Conservation (phyloP, 768 basidiomycete genomes). For the Clitopilus hobsonii region DNA sequence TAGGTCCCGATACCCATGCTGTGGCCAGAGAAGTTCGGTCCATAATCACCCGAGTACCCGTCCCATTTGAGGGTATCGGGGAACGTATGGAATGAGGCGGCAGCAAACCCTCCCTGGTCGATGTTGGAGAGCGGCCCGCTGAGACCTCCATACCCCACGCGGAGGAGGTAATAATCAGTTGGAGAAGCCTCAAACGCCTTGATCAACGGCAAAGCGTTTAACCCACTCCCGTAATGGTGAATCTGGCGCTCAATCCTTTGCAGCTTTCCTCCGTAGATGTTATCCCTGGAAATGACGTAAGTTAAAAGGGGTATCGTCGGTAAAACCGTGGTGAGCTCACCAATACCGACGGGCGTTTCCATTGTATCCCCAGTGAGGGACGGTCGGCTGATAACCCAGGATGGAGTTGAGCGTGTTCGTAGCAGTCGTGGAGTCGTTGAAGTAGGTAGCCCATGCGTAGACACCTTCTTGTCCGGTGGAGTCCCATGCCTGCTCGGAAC, state of each 20-base stretch:
- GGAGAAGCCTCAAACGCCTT: conserved; percentile 42
- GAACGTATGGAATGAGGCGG: conserved; percentile 59
- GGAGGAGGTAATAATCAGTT: conserved; percentile 45
- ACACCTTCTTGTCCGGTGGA: conserved; percentile 56
- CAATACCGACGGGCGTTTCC: conserved; percentile 56
- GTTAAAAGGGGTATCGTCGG: conserved; percentile 1
- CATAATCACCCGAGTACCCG: conserved; percentile 56
- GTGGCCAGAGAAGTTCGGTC: conserved; percentile 55
- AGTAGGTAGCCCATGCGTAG: conserved; percentile 49
- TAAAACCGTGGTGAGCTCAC: conserved; percentile 21
- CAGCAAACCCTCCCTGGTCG: conserved; percentile 52
- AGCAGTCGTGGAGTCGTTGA: conserved; percentile 47
- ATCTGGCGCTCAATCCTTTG: conserved; percentile 52
- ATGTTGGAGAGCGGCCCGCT: conserved; percentile 52
- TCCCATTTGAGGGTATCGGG: conserved; percentile 54
- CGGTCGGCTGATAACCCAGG: conserved; percentile 50
- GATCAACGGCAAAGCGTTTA: conserved; percentile 52
- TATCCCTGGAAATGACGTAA: conserved; percentile 35
- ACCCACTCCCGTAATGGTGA: conserved; percentile 54
- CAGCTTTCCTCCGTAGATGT: conserved; percentile 51
- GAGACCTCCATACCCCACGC: conserved; percentile 47
- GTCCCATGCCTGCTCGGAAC: conserved; percentile 58
- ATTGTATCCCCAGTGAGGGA: conserved; percentile 61
- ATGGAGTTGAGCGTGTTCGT: conserved; percentile 51
- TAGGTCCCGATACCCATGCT: conserved; percentile 43